Percentiles rank a stretch among this genome's conserved stretches.
These are phyloP conservation scores for Aspergillus oerlinghausenensis DNA, from an alignment of 2,329 filamentous ascomycete genomes.

Conservation along the genomic window DNA sequence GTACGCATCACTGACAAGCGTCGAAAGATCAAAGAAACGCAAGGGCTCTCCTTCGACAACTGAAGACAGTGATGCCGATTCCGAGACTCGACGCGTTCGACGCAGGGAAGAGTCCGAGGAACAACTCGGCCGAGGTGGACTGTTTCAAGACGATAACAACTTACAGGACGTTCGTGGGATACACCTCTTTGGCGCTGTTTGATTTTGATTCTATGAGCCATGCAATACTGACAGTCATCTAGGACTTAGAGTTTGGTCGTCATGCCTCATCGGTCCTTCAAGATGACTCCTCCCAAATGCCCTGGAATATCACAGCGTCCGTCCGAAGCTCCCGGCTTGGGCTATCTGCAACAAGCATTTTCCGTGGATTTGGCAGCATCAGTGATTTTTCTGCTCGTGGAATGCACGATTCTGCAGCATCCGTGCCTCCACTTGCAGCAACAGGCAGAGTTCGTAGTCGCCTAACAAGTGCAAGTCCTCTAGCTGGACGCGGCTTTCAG, in stretches of 20 bases:
- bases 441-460: slow-evolving; percentile 45
- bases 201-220: too few species aligned
- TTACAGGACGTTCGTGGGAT: slow-evolving; percentile 31
- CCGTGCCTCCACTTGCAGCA: slow-evolving; percentile 20
- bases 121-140: slow-evolving; percentile 26
- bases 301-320: slow-evolving; percentile 62
- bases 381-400: slow-evolving; percentile 30
- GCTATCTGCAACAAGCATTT: slow-evolving; percentile 27
- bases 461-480: slow-evolving; percentile 57
- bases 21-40: slow-evolving; percentile 12
- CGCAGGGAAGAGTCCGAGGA: slow-evolving; percentile 32
- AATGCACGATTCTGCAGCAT: slow-evolving; percentile 15
- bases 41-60: slow-evolving; percentile 26
- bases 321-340: slow-evolving; percentile 49
- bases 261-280: slow-evolving; percentile 62
- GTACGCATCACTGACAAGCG: slow-evolving; percentile 44
- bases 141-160: slow-evolving; percentile 29
- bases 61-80: slow-evolving; percentile 20
- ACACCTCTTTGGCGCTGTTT: background rate
- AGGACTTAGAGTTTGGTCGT: slow-evolving; percentile 64
- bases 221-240: background rate
- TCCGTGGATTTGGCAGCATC: slow-evolving; percentile 31
- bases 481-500: slow-evolving; percentile 49
- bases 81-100: slow-evolving; percentile 35
- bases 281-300: slow-evolving; percentile 64